Conservation (phyloP, 345 rosid genomes). For the Boechera divaricarpa region DNA sequence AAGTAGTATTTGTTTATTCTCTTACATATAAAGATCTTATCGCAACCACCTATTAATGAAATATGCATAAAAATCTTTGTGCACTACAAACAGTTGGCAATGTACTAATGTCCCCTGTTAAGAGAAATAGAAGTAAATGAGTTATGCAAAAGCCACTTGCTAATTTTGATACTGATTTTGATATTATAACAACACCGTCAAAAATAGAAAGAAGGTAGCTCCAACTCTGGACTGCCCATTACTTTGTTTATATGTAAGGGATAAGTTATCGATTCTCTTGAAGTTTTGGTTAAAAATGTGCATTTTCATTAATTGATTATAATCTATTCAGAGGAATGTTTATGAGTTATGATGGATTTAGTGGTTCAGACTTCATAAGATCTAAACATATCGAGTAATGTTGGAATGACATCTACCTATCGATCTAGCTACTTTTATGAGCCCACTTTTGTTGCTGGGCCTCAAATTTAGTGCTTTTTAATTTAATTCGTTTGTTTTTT, state of each 20-base stretch:
- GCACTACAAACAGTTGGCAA: background rate
- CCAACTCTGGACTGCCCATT: constrained; percentile 9
- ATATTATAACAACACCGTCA: constrained; percentile 8
- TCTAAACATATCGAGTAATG: background rate
- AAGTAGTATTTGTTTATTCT: background rate
- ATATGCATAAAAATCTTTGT: constrained; percentile 2
- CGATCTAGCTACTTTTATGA: background rate
- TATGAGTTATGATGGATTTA: constrained; percentile 1
- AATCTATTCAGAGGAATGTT: constrained; percentile 4
- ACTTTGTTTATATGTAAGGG: background rate
- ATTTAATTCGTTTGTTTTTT: background rate
- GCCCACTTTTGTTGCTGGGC: background rate
- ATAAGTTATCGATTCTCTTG: background rate
- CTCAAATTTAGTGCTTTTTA: background rate
- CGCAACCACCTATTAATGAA: constrained; percentile 13
- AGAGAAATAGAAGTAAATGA: constrained; percentile 21
- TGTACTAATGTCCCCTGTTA: background rate
- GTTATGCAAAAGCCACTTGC: constrained; percentile 27
- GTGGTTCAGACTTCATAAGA: background rate
- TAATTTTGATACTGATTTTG: constrained; percentile 1
- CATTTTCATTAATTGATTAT: constrained; percentile 7
- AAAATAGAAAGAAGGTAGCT: constrained; percentile 15
- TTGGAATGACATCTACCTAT: background rate
- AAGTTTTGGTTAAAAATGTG: background rate
- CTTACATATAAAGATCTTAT: constrained; percentile 30